Evolutionary conservation across 257 asterid species (phyloP).

Genomic region (Leptodermis oblonga): DNA sequence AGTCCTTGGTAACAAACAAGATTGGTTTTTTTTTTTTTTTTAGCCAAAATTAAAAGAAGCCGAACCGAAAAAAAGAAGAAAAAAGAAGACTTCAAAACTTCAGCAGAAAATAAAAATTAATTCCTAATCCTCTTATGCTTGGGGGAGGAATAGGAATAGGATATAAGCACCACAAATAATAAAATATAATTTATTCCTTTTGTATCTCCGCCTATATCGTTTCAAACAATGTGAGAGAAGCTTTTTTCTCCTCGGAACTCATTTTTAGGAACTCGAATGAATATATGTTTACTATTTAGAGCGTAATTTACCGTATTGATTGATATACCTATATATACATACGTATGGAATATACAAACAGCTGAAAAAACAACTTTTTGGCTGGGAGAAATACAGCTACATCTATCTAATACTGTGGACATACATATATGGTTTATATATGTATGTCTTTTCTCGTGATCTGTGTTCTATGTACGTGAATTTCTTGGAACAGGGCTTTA

Average conservation of each 20-base stretch:
- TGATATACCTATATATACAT: not conserved
- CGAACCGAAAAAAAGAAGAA: no score
- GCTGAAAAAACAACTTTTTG: not conserved
- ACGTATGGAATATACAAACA: not conserved
- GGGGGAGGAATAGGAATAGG: no score
- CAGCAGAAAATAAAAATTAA: no score
- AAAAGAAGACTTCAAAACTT: no score
- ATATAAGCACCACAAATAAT: conserved; percentile 1
- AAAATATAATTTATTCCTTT: conserved; percentile 33
- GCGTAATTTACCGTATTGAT: not conserved
- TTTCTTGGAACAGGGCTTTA: conserved; percentile 10
- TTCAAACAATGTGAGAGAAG: conserved; percentile 25
- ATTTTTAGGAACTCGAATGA: conserved; percentile 1
- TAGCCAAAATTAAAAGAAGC: no score
- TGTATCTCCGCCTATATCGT: conserved; percentile 48
- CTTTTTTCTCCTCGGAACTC: conserved; percentile 4
- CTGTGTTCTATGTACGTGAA: conserved; percentile 36
- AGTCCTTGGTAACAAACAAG: no score
- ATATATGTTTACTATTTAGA: conserved; percentile 8
- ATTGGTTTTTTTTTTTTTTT: no score
- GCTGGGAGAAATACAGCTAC: conserved; percentile 11
- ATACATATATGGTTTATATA: conserved; percentile 5
- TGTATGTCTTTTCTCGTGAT: conserved; percentile 40
- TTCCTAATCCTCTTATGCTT: no score
- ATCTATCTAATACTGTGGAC: not conserved